A percentile compares a stretch with the other conserved stretches of the same genome.
These are phyloP conservation scores for Solanum commersonii DNA, from an alignment of 257 asterid genomes.

Conservation along the genomic window DNA sequence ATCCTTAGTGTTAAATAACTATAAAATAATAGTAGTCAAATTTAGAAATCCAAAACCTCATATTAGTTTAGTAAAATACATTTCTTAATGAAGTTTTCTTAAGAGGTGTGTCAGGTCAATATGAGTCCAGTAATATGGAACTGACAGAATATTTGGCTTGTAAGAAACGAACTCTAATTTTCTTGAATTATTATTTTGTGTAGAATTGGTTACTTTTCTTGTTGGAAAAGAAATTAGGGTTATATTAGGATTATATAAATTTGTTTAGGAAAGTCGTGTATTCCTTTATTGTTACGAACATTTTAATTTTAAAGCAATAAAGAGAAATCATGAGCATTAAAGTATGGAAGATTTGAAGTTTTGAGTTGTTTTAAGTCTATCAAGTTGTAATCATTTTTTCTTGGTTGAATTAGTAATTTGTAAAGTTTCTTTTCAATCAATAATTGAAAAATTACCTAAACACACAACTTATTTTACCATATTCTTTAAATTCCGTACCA, in stretches of 20 bases:
- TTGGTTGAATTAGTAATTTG: neutral
- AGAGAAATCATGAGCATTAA: neutral
- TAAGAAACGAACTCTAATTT: neutral
- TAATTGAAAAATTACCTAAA: neutral
- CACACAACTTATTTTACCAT: neutral
- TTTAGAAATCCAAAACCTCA: neutral
- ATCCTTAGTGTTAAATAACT: too few species aligned
- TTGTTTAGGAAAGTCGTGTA: neutral
- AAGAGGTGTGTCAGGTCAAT: neutral
- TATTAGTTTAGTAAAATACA: neutral
- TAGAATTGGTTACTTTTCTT: neutral
- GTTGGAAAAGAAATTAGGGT: neutral
- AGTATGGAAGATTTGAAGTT: neutral
- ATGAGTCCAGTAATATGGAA: neutral
- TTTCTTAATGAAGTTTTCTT: too few species aligned
- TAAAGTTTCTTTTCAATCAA: neutral
- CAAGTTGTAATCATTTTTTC: neutral
- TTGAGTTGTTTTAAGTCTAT: neutral
- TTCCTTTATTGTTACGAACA: neutral
- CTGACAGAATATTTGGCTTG: neutral
- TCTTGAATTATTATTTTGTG: neutral
- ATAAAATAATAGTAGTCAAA: neutral
- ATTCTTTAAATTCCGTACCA: too few species aligned
- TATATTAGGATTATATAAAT: neutral
- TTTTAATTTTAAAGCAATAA: too few species aligned